Base-by-base conservation (phyloP, 2,329 filamentous ascomycete genomes). In the Ceratocystis lukuohia region DNA sequence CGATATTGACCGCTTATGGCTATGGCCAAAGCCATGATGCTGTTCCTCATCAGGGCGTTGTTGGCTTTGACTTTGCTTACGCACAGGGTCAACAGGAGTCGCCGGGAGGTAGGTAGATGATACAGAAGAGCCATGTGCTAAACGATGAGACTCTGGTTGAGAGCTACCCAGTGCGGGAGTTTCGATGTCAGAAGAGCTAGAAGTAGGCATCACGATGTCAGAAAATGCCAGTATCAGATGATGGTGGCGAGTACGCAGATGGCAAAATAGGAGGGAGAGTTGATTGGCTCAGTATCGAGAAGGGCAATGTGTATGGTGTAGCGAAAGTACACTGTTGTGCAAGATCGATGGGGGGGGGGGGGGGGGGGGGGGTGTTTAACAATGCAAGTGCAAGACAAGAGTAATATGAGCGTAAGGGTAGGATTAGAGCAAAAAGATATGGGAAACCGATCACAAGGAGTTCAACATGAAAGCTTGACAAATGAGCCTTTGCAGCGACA, bases 1-100 rank as follows among this genome's bases (percentile, higher is more conserved):
- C 4, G 66, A 67, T 37, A 63, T 65, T n/a, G 66, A 67, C 17
- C 66, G 66, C 63, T 67, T 67, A 25, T 67, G 66, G 25, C 62
- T 59, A 22, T 67, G 66, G 15, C 66, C 66, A 63, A 65, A 67
- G 30, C 46, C 57, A 28, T 65, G 66, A 10, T 57, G 53, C 33
- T 57, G 56, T 25, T 67, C 66, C 17, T 33, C 28, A 20, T 59
- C 28, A 44, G 48, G 33, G 20, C 62, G 62, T 22, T 59, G 66
- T 5, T 61, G 59, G 48, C 63, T 63, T 33, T 67, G 66, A 28
- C 62, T 57, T 48, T 62, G 57, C 64, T 61, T 67, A 6, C 65
- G 63, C 41, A 33, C 28, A 28, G 33, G 30, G 15, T 65, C 62
- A 20, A 59, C 46, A 6, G 66, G 5, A 25, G 46, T 37, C 22